Evolutionary conservation across 78 protist genomes (phyloP).

Genomic region (Isochrysis galbana): DNA sequence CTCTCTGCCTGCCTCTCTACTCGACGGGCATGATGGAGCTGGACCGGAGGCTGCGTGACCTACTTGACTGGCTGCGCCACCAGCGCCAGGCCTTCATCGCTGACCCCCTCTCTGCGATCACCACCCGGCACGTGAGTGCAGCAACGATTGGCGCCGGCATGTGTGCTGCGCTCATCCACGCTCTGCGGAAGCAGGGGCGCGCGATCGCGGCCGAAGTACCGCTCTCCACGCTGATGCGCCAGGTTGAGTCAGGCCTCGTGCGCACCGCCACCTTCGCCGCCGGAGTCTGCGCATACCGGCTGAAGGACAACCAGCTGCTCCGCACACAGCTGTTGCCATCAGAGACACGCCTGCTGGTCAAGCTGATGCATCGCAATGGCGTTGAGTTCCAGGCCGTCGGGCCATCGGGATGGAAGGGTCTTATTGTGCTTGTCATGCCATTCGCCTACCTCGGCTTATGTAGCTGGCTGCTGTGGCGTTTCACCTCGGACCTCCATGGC

Average conservation of each 20-base stretch:
- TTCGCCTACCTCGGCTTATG: conserved; percentile 11
- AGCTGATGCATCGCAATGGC: neutral
- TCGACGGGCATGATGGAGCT: too few species aligned
- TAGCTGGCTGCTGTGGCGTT: neutral
- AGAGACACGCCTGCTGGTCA: neutral
- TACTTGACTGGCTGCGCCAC: neutral
- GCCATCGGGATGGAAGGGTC: neutral
- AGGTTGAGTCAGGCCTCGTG: neutral
- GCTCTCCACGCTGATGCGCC: neutral
- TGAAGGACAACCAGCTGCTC: neutral
- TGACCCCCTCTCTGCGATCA: too few species aligned
- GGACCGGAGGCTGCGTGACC: neutral
- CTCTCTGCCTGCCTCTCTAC: too few species aligned
- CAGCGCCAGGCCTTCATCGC: neutral
- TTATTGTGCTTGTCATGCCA: neutral
- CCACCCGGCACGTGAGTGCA: neutral
- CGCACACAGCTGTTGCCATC: neutral
- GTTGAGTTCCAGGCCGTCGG: neutral
- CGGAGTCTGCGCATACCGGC: neutral
- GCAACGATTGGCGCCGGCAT: neutral
- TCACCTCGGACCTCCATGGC: neutral
- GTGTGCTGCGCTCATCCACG: neutral
- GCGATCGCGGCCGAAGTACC: neutral
- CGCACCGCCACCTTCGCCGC: neutral
- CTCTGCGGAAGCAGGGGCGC: neutral